phyloP scores from a whole-genome alignment of 2,329 filamentous ascomycete species.

The Tolypocladium inflatum region DNA sequence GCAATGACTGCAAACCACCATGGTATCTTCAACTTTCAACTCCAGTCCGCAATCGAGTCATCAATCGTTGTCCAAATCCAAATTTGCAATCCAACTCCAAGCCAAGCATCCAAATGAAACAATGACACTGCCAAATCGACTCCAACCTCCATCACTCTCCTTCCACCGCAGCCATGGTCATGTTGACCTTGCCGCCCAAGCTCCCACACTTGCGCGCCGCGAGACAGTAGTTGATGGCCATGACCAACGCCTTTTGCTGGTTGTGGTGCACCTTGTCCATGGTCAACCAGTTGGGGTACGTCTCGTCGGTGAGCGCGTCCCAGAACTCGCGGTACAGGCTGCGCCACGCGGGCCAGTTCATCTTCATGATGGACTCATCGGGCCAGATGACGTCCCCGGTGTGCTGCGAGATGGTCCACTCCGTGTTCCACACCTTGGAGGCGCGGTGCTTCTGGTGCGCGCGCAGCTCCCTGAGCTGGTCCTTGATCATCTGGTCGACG shows the following conservation, averaged over 20 bases:
- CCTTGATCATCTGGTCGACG: slow-evolving; percentile 4
- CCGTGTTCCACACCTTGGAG: slow-evolving; percentile 10
- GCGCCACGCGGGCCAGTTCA: slow-evolving; percentile 10
- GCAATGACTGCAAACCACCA: too few species aligned
- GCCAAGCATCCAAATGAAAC: too few species aligned
- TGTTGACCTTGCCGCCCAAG: slow-evolving; percentile 11
- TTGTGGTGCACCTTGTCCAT: slow-evolving; percentile 16
- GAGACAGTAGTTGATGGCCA: slow-evolving; percentile 21
- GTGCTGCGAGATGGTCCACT: slow-evolving; percentile 16
- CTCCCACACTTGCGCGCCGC: slow-evolving; percentile 14
- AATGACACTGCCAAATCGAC: too few species aligned
- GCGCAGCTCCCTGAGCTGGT: slow-evolving; percentile 12
- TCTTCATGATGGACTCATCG: slow-evolving; percentile 1
- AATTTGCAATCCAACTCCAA: not conserved
- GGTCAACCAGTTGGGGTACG: slow-evolving; percentile 23
- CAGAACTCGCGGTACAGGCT: slow-evolving; percentile 14
- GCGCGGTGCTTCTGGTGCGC: slow-evolving; percentile 5
- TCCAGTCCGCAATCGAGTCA: too few species aligned
- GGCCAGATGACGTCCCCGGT: slow-evolving; percentile 1
- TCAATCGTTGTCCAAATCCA: too few species aligned
- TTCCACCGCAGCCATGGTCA: not conserved
- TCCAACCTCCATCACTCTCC: not conserved
- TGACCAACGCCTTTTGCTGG: slow-evolving; percentile 14
- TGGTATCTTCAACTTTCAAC: too few species aligned
- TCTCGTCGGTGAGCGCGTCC: slow-evolving; percentile 8